Evolutionary conservation across 345 rosid genomes (phyloP), one percentile per base, ranked within the genome.

Genomic region (Hirschfeldia incana): DNA sequence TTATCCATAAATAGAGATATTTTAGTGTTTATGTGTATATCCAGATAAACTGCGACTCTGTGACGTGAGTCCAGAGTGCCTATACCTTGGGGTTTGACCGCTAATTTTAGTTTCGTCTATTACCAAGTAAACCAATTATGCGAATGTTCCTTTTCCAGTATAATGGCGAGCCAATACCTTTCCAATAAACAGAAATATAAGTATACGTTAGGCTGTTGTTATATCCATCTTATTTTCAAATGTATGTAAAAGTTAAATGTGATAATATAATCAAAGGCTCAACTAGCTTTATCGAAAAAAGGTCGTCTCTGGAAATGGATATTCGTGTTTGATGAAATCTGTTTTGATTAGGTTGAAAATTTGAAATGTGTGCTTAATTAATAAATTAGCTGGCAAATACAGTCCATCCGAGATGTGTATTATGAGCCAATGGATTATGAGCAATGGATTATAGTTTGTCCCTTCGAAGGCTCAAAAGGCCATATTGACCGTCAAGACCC

Each of bases 341-440:
- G 49, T 64, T 55, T 71, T 37, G 61, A 72, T 65, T 57, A 71
- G 76, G 57, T 72, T 57, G 37, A 39, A 78, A 71, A 72, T 55
- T 72, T 57, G 37, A 39, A 78, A 58, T 17, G 13, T 37, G 59
- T 71, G 65, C 37, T 34, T 15, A 37, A 53, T 63, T 29, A 64
- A 16, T 53, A 71, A 37, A 65, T 71, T 78, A 16, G 76, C 53
- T 65, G 76, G 76, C 72, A 71, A 61, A 76, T 63, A 70, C 39
- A 63, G 27, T 51, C 65, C 55, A 6, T 21, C 21, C 21, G 44
- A 15, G 37, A 70, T 30, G 58, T 34, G 44, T 33, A 64, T 63
- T 30, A 17, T 12, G 15, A 63, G 26, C 13, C 21, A 21, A 21
- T 21, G 21, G 21, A 21, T 21, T 21, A 21, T 21, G 21, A 21